Base-by-base conservation (phyloP, 768 basidiomycete genomes). In the Vishniacozyma victoriae region DNA sequence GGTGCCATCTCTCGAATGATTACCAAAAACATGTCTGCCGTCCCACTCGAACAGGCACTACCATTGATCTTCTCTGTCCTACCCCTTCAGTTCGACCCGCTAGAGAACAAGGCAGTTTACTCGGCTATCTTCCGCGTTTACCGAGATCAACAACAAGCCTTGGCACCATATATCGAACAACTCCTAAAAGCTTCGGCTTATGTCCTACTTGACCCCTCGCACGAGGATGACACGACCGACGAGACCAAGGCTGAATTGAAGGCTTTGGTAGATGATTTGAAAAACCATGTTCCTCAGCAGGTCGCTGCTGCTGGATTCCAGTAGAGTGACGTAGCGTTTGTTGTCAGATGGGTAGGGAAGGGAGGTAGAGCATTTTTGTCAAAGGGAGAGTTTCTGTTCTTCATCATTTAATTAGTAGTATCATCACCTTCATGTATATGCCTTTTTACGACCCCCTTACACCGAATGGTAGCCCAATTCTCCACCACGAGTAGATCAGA, bases 1-100 rank as follows among this genome's bases (percentile, higher is more conserved):
- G 95, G 95, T 36, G 87, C 91, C 20, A 86, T 97, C 44, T 82
- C 82, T 4, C 84, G 95, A 14, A 78, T 97, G 69, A 85, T 97
- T 65, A 69, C 82, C 61, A 85, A 85, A 67, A 91, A 90, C 72
- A 74, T 78, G 3, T 68, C 75, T 12, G 88, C 84, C 13, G 73
- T 97, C 15, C 93, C 93, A 20, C 82, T 96, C 31, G 87, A 90
- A 42, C 64, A 61, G 23, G 59, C 60, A 20, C 31, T 96, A 11
- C 89, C 90, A 2, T 77, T 87, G 44, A 81, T 97, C 67, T 73
- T 95, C 48, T 77, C 75, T 20, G 83, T 85, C 25, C 78, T 99
- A 9, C 95, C 95, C 5, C 75, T 97, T 54, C 83, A 82, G 69
- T 82, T 87, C 69, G 95, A 99, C 73, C 80, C 76, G 58, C 80